Conservation (phyloP, 1,284 basidiomycete species). For the Prillingera fragicola region DNA sequence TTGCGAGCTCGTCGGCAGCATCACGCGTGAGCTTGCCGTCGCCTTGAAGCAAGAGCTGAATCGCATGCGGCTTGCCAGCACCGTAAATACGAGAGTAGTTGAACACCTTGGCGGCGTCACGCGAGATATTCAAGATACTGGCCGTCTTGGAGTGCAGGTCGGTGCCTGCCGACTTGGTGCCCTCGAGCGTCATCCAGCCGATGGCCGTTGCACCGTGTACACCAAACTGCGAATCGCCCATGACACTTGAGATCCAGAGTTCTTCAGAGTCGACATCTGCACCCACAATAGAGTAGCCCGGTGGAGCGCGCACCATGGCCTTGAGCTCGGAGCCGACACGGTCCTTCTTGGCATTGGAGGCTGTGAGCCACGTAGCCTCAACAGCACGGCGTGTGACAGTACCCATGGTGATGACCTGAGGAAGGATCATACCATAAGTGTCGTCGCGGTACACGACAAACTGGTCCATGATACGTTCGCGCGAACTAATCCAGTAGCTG, state of each 20-base stretch:
- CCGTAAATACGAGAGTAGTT: slow-evolving; percentile 99
- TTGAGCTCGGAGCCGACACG: slow-evolving; percentile 97
- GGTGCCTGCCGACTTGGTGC: slow-evolving; percentile 92
- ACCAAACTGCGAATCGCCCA: slow-evolving; percentile 98
- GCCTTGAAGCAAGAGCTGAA: slow-evolving; percentile 80
- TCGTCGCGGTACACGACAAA: slow-evolving; percentile 80
- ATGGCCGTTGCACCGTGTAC: slow-evolving; percentile 94
- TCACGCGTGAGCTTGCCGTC: slow-evolving; percentile 74
- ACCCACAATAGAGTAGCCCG: slow-evolving; percentile 90
- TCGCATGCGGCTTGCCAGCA: slow-evolving; percentile 90
- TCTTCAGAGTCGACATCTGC: slow-evolving; percentile 99
- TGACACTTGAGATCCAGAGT: slow-evolving; percentile 97
- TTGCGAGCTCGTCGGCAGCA: slow-evolving; percentile 72
- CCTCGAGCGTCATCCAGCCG: slow-evolving; percentile 99
- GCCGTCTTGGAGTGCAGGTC: slow-evolving; percentile 98
- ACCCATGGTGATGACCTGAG: slow-evolving; percentile 97
- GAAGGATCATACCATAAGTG: slow-evolving; percentile 73
- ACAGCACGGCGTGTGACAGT: slow-evolving; percentile 96
- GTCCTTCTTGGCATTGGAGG: slow-evolving; percentile 96
- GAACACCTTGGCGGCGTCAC: slow-evolving; percentile 97
- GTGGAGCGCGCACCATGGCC: slow-evolving; percentile 90
- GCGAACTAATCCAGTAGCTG: slow-evolving; percentile 94
- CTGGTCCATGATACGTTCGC: slow-evolving; percentile 88
- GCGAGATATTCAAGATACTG: slow-evolving; percentile 82
- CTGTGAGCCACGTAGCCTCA: slow-evolving; percentile 97